Evolutionary conservation across 306 rosid genomes (phyloP).

Genomic region (peach (Prunus persica)): DNA sequence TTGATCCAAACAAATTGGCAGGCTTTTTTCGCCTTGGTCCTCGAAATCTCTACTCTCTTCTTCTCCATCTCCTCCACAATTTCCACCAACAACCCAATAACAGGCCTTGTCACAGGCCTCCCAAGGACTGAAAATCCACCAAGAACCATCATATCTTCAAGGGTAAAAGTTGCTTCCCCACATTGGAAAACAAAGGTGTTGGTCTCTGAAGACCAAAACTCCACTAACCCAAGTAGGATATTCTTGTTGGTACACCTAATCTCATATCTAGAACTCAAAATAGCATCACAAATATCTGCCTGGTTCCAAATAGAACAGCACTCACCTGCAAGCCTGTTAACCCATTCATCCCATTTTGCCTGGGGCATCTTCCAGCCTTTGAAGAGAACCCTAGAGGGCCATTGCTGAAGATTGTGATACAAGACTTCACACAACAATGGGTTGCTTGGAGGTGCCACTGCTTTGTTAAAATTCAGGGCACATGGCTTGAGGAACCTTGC

Average conservation of each 20-base stretch:
- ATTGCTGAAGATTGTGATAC: neutral
- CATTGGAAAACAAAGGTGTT: slow-evolving; percentile 51
- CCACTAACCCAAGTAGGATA: slow-evolving; percentile 31
- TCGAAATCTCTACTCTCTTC: neutral
- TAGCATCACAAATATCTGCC: slow-evolving; percentile 49
- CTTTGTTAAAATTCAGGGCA: neutral
- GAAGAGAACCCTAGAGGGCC: neutral
- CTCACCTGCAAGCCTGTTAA: neutral
- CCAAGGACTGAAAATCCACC: slow-evolving; percentile 48
- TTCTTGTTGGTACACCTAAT: slow-evolving; percentile 14
- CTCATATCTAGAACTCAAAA: slow-evolving; percentile 38
- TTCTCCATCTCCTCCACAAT: slow-evolving; percentile 7
- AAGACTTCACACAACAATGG: neutral
- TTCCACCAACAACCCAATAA: slow-evolving; percentile 13
- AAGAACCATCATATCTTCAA: slow-evolving; percentile 46
- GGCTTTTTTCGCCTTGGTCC: slow-evolving; percentile 19
- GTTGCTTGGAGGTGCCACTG: neutral
- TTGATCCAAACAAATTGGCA: no score
- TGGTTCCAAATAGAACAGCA: slow-evolving; percentile 5
- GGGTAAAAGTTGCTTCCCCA: slow-evolving; percentile 55
- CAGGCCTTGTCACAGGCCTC: slow-evolving; percentile 7
- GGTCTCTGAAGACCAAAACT: slow-evolving; percentile 37
- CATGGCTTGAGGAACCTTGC: neutral
- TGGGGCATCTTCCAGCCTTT: neutral
- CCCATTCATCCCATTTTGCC: neutral